Percentiles rank a stretch among this genome's conserved stretches.
phyloP scores from a whole-genome alignment of 352 stramenopile genomes.

The Phytophthora europaea region DNA sequence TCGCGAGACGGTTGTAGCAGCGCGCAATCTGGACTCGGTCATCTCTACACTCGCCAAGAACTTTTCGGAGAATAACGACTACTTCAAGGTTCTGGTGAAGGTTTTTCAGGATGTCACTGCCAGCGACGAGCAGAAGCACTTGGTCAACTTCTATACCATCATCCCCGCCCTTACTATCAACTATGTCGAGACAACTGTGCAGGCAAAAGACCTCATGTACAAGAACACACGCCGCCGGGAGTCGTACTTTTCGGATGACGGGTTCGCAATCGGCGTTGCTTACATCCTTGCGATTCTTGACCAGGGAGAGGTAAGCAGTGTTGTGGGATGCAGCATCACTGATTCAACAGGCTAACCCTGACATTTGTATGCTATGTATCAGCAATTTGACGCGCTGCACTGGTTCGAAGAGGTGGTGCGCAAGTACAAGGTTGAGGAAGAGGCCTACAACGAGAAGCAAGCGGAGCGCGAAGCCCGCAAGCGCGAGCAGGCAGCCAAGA shows the following conservation, averaged over 20 bases:
- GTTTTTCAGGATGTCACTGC: conserved; percentile 91
- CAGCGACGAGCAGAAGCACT: conserved; percentile 90
- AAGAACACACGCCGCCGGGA: conserved; percentile 94
- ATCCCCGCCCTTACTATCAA: conserved; percentile 91
- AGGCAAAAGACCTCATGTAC: conserved; percentile 96
- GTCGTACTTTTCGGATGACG: conserved; percentile 97
- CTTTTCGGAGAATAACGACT: conserved; percentile 94
- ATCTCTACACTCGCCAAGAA: conserved; percentile 91
- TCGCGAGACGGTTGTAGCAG: conserved; percentile 83
- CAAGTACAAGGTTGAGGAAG: conserved; percentile 90
- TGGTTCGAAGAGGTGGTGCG: conserved; percentile 92
- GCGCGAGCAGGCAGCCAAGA: conserved; percentile 75
- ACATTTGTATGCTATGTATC: neutral
- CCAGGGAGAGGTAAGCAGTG: conserved; percentile 73
- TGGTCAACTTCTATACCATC: conserved; percentile 95
- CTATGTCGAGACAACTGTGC: conserved; percentile 90
- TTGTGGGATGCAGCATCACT: neutral
- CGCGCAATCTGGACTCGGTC: conserved; percentile 88
- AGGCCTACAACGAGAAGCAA: conserved; percentile 87
- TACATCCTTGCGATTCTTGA: conserved; percentile 95
- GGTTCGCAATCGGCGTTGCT: conserved; percentile 95
- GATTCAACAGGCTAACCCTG: neutral
- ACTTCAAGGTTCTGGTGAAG: conserved; percentile 93
- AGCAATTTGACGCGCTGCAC: conserved; percentile 91
- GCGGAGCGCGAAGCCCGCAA: conserved; percentile 82